These are phyloP conservation scores for Bolboschoenus planiculmis DNA, from an alignment of 176 grass and related monocot genomes.

Conservation along the genomic window DNA sequence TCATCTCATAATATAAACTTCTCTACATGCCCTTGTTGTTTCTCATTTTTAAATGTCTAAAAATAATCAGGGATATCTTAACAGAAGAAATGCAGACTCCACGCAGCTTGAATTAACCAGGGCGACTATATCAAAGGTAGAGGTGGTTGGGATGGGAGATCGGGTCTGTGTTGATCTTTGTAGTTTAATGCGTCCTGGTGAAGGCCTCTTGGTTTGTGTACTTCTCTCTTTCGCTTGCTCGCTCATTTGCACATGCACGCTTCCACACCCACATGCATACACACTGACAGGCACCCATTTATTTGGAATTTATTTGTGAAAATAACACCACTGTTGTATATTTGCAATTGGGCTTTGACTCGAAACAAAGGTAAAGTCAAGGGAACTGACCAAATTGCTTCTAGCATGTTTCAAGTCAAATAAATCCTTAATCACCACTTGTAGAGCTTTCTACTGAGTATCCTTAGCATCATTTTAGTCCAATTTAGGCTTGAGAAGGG, in stretches of 20 bases:
- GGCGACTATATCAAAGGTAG: conserved; percentile 59
- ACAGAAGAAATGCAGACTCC: conserved; percentile 70
- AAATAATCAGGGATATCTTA: conserved; percentile 81
- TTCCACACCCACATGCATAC: neutral
- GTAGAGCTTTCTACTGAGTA: neutral
- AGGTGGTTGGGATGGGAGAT: conserved; percentile 85
- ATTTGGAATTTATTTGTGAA: neutral
- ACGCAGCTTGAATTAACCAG: conserved; percentile 59
- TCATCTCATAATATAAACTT: neutral
- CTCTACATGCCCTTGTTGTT: neutral
- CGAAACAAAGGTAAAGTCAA: neutral
- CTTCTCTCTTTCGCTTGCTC: neutral
- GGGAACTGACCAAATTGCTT: neutral
- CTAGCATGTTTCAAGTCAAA: neutral
- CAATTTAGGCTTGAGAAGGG: neutral
- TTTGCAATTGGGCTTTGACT: neutral
- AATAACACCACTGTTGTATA: neutral
- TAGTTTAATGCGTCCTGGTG: conserved; percentile 77
- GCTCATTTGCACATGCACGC: neutral
- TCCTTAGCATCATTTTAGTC: neutral
- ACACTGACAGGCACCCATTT: neutral
- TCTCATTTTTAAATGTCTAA: conserved; percentile 25
- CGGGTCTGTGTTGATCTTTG: conserved; percentile 97
- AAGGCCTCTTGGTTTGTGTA: conserved; percentile 91
- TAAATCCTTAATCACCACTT: neutral